phyloP scores from a whole-genome alignment of 75 land plant species.

The Pinus tabuliformis region DNA sequence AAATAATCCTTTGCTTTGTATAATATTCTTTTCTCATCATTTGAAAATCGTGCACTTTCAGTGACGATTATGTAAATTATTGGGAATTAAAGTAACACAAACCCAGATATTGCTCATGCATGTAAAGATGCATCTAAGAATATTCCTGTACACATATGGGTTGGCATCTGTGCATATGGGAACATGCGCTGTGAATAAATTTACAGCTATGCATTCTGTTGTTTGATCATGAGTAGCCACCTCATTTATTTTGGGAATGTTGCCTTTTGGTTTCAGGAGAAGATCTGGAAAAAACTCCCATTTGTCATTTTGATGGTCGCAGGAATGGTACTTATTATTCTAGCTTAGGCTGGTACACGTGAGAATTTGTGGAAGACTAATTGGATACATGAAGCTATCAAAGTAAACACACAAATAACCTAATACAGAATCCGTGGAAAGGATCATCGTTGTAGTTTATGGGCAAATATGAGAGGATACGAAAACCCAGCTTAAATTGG shows the following conservation, averaged over 20 bases:
- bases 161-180: background rate
- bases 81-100: background rate
- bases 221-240: conserved; percentile 6
- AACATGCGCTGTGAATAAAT: background rate
- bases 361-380: conserved; percentile 7
- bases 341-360: conserved; percentile 8
- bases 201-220: background rate
- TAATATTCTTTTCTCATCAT: background rate
- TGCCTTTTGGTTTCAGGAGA: conserved; percentile 25
- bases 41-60: background rate
- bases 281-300: conserved; percentile 36
- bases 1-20: too few species aligned
- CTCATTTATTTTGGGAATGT: conserved; percentile 2
- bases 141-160: background rate
- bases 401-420: background rate
- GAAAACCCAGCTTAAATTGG: background rate
- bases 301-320: conserved; percentile 33
- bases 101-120: background rate
- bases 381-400: background rate
- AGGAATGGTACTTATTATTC: conserved; percentile 29
- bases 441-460: background rate
- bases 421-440: background rate
- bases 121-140: background rate
- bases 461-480: background rate
- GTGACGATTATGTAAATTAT: background rate